These are phyloP conservation scores for Debaryomyces sp. DNA, from an alignment of 1,139 yeast species.

Conservation along the genomic window DNA sequence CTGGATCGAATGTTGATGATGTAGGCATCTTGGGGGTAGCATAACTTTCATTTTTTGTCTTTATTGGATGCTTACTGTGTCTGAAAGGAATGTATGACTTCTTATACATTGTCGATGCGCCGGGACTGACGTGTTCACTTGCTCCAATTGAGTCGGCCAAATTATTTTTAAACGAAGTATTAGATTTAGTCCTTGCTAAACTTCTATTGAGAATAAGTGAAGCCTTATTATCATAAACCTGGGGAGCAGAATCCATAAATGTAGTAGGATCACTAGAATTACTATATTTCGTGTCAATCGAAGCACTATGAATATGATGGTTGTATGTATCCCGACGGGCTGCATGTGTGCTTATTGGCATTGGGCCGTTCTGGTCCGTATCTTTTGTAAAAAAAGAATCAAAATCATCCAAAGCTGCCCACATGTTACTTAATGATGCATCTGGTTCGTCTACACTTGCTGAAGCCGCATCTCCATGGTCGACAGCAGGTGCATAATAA, in stretches of 20 bases:
- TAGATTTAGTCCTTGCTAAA: constrained; percentile 74
- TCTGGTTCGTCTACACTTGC: constrained; percentile 61
- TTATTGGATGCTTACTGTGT: constrained; percentile 28
- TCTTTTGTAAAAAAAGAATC: constrained; percentile 91
- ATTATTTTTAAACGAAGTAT: constrained; percentile 73
- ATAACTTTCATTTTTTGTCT: constrained; percentile 20
- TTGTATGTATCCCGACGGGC: constrained; percentile 12
- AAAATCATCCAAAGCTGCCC: constrained; percentile 94
- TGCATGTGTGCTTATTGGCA: constrained; percentile 8
- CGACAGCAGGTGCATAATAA: constrained; percentile 46
- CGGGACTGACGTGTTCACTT: constrained; percentile 20
- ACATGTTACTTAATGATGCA: constrained; percentile 87
- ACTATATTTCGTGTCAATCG: constrained; percentile 50
- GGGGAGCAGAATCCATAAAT: constrained; percentile 74
- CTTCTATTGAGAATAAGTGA: constrained; percentile 76
- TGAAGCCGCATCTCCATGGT: constrained; percentile 37
- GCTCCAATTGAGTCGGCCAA: constrained; percentile 63
- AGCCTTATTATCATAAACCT: constrained; percentile 77
- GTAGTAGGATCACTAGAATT: constrained; percentile 40
- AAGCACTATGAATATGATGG: constrained; percentile 49
- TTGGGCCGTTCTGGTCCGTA: constrained; percentile 27
- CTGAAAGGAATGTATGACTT: constrained; percentile 50
- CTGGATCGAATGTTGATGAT: constrained; percentile 26
- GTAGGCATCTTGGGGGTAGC: constrained; percentile 27
- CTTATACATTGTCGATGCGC: constrained; percentile 24